These are phyloP conservation scores for Boletus tomentosulus DNA, from an alignment of 768 basidiomycete species.

Conservation along the genomic window DNA sequence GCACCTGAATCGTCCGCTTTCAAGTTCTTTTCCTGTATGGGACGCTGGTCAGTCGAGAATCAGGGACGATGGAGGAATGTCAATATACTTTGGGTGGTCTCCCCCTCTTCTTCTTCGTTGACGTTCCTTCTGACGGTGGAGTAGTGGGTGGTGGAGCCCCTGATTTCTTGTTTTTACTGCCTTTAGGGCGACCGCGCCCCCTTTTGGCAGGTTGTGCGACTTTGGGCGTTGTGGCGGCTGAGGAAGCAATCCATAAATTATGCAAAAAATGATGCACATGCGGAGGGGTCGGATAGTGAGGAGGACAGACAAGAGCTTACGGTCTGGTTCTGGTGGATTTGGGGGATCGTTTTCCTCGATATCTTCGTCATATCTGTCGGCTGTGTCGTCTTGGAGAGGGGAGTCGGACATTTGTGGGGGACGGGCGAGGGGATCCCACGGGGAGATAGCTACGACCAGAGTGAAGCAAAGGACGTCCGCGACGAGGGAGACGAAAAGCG, in stretches of 20 bases:
- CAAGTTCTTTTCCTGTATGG: conserved; percentile 29
- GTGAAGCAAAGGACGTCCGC: conserved; percentile 26
- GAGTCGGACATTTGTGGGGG: conserved; percentile 56
- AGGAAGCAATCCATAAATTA: conserved; percentile 18
- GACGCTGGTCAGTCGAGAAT: conserved; percentile 17
- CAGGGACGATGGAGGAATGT: conserved; percentile 11
- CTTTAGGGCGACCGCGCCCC: conserved; percentile 84
- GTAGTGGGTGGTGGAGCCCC: conserved; percentile 31
- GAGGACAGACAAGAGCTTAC: conserved; percentile 20
- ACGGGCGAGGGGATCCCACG: conserved; percentile 19
- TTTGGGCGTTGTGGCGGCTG: conserved; percentile 39
- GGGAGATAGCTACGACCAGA: conserved; percentile 20
- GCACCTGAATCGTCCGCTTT: conserved; percentile 41
- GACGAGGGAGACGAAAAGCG: conserved; percentile 50
- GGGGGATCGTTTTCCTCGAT: conserved; percentile 48
- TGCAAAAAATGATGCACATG: conserved; percentile 15
- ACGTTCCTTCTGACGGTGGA: conserved; percentile 25
- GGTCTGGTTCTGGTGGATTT: conserved; percentile 29
- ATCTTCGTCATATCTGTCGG: conserved; percentile 59
- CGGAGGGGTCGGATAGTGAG: conserved; percentile 10
- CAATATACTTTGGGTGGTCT: conserved; percentile 47
- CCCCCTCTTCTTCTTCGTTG: conserved; percentile 44
- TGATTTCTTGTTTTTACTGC: conserved; percentile 72
- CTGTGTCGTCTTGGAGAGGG: conserved; percentile 49
- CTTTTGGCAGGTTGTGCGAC: conserved; percentile 53